Base-by-base conservation (phyloP, 768 basidiomycete species). In the Amanita jacksonii region DNA sequence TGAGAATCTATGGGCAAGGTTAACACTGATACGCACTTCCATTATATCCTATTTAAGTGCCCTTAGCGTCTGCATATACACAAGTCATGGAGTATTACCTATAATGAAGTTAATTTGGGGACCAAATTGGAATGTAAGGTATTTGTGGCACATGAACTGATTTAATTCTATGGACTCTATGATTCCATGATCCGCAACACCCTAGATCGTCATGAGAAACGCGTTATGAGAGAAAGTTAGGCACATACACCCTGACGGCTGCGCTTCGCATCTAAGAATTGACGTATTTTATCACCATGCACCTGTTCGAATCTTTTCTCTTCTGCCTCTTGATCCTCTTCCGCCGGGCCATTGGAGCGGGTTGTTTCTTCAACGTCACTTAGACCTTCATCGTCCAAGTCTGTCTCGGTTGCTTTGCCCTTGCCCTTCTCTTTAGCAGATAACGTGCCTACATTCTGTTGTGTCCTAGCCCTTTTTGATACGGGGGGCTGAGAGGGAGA, bases 31-130 rank as follows among this genome's bases (percentile, higher is more conserved):
- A 76, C 87, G 49, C 56, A 89, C 91, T 94, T 64, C 91, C 91
- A 59, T 96, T 96, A 53, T 91, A 86, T 9, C 90, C 90, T 88
- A 43, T 22, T 16, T 12, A 24, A 20, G 22, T 2, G 9, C 10
- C 4, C 25, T 16, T 22, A 27, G n/a, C n/a, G 23, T 36, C n/a
- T n/a, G 28, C 1, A 38, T 12, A 30, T 41, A 24, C 22, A 25
- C 13, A 23, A 30, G 35, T 35, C 33, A 37, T 8, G 22, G 37
- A 19, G 16, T 54, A 74, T 31, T 52, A 81, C 90, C 91, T 30
- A 94, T 94, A 52, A 99, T 87, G 57, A 98, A 98, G 64, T 98
- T 99, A 57, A 99, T 87, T 60, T 93, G 89, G 7, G 86, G 83
- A 0, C 91, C 90, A 50, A 98, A 90, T 2, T 74, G 72, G 62